Evolutionary conservation across 2,329 filamentous ascomycete species (phyloP), one percentile per base, ranked within the genome.

Genomic region (Mycosphaerella sp.): DNA sequence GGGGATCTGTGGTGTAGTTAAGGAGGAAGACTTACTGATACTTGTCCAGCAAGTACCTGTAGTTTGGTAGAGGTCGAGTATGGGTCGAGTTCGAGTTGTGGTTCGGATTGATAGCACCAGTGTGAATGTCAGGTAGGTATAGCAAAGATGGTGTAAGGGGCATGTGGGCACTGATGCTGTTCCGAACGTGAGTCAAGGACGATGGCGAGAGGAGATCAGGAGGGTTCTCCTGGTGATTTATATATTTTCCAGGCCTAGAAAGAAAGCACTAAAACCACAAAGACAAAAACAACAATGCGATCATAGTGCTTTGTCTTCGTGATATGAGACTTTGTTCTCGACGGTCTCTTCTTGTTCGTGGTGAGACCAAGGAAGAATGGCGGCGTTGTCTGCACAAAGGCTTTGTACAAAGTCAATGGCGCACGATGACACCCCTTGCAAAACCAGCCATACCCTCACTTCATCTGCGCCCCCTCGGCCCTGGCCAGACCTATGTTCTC

Each of bases 41-140:
- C 41, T 16, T 44, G 41, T 35, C 41, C 41, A 32, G 41, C 41
- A 44, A 28, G 41, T 44, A 43, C 6, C 28, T 30, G 6, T 30
- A 34, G 10, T 25, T 21, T 25, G 21, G 21, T 25, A 25, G 6
- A 6, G 21, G 21, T 25, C 21, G 21, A 5, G 21, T 25, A 25
- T 25, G 7, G 3, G 21, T 1, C 21, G 7, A 25, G 21, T n/a
- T 34, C 30, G 30, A 34, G 7, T 34, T 12, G 10, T 12, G 30
- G 3, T 34, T n/a, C 30, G 30, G 30, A 34, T 34, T 3, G 30
- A n/a, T 34, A n/a, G 30, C 7, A 34, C 30, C 30, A 32, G 30
- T 32, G 13, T 32, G 30, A 32, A 32, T 32, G 4, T n/a, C n/a
- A n/a, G n/a, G n/a, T 10, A 32, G 4, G 30, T 32, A 32, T 32